These are phyloP conservation scores for Viola pubescens DNA, from an alignment of 441 rosid species.

Conservation along the genomic window DNA sequence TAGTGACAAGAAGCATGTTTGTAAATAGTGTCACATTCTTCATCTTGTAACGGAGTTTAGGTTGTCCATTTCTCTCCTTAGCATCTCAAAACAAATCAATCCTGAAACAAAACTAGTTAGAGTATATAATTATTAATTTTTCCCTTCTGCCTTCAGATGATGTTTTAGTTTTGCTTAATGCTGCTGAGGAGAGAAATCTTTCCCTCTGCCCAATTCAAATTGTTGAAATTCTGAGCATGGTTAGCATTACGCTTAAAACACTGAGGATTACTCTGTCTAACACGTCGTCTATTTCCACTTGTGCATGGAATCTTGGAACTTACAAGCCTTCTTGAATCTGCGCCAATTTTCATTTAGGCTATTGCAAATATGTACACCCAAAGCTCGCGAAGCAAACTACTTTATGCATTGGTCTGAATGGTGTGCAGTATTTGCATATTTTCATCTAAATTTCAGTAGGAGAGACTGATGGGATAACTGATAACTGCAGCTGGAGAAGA, in stretches of 20 bases:
- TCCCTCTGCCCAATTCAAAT: no score
- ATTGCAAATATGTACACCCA: neutral
- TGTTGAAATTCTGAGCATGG: no score
- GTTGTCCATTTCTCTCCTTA: neutral
- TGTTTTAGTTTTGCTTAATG: neutral
- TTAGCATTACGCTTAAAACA: no score
- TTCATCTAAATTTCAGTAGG: constrained; percentile 4
- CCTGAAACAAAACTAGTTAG: neutral
- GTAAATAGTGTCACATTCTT: no score
- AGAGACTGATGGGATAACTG: constrained; percentile 1
- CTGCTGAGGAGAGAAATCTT: neutral
- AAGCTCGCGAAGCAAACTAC: neutral
- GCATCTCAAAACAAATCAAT: neutral
- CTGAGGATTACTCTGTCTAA: no score
- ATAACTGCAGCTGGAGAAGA: constrained; percentile 69
- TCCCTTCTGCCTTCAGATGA: neutral
- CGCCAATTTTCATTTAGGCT: neutral
- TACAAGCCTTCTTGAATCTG: neutral
- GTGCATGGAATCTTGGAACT: constrained; percentile 1
- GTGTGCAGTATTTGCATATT: neutral
- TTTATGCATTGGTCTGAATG: neutral
- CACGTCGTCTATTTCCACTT: no score
- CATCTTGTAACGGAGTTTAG: no score
- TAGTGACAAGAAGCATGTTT: no score
- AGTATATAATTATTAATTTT: neutral